Conservation (phyloP, 306 rosid species). For the Malus orientalis region DNA sequence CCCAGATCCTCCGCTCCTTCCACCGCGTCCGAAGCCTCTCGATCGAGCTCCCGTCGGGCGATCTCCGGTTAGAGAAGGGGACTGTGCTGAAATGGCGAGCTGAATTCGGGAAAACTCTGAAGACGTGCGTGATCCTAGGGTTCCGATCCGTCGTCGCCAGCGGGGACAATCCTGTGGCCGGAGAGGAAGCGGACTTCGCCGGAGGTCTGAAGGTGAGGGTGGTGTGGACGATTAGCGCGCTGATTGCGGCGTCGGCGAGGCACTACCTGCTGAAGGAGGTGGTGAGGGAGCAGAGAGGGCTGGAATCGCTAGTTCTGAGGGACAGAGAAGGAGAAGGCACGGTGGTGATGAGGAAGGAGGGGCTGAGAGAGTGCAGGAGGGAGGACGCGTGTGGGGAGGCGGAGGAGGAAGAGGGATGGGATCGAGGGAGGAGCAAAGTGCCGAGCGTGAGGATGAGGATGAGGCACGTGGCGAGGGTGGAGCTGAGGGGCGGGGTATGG, state of each 20-base stretch:
- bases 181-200: no score
- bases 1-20: slow-evolving; percentile 37
- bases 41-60: slow-evolving; percentile 34
- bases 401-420: slow-evolving; percentile 7
- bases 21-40: slow-evolving; percentile 18
- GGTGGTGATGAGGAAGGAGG: slow-evolving; percentile 30
- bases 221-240: slow-evolving; percentile 31
- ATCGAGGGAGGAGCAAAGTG: slow-evolving; percentile 25
- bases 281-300: slow-evolving; percentile 21
- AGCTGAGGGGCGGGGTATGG: slow-evolving; percentile 22
- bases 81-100: slow-evolving; percentile 38
- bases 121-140: slow-evolving; percentile 26
- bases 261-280: slow-evolving; percentile 33
- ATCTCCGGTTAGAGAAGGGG: slow-evolving; percentile 20
- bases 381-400: background rate
- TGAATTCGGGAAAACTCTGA: slow-evolving; percentile 25
- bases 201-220: slow-evolving; percentile 7
- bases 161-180: no score
- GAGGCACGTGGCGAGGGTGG: slow-evolving; percentile 28
- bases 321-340: slow-evolving; percentile 40
- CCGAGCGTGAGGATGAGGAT: slow-evolving; percentile 41
- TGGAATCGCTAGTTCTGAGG: slow-evolving; percentile 21
- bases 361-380: slow-evolving; percentile 20
- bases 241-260: slow-evolving; percentile 46
- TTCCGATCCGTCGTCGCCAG: no score